Base-by-base conservation (phyloP, 2,329 filamentous ascomycete species). In the Emericellopsis cladophorae region DNA sequence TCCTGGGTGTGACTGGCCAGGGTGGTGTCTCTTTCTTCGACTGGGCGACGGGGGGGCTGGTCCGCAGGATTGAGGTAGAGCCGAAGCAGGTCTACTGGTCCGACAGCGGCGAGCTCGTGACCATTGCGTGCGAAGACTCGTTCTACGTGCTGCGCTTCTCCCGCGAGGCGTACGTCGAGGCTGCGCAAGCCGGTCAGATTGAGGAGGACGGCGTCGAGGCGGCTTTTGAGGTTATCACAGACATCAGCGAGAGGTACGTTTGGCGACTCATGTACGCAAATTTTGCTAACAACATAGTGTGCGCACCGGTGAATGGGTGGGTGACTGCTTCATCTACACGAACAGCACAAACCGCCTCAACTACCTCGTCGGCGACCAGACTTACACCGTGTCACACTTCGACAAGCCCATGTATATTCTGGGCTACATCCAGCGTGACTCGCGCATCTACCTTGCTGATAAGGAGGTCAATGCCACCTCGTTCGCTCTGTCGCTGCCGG, bases 301-400 rank as follows among this genome's bases (percentile, higher is more conserved):
- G 40, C 84, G 86, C 48, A 95, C 90, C 16, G 92, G 90, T 51
- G 85, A 94, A 66, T 98, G 92, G 92, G 85, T 98, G 43, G 92
- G 92, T 46, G 92, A 98, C 66, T 95, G 90, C 68, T 95, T 98
- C 72, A 89, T 96, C 59, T 98, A 96, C 73, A 95, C 92, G 42
- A 96, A 94, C 71, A 84, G 76, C 60, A 94, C 89, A 9, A 95
- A 96, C 70, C 84, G 92, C 46, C 72, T 98, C 45, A 96, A 96
- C 70, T 96, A 96, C 66, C 78, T 98, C 18, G 90, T 98, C 12
- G 92, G 92, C 49, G 92, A 96, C 64, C 89, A 96, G 66, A 94
- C 88, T 12, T 95, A 96, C 70, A 95, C 90, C 4, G 84, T 98
- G 49, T 92, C 89, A 11, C 90, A 96, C 65, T 96, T 95, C 54